Base-by-base conservation (phyloP, 345 rosid genomes). In the Erucastrum elatum region DNA sequence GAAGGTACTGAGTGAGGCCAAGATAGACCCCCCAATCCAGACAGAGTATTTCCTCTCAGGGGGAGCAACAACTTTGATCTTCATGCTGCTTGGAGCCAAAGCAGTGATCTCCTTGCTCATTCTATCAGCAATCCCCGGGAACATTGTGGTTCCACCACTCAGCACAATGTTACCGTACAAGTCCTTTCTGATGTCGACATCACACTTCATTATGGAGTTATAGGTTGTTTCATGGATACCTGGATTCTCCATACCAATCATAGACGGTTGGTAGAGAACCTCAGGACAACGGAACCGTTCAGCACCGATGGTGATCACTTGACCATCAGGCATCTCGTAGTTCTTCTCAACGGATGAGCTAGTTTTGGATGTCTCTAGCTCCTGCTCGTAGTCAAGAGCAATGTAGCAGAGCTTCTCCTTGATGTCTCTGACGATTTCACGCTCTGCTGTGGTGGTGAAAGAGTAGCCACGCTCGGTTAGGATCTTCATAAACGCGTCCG, bases 1-100 rank as follows among this genome's bases (percentile, higher is more conserved):
- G 90, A 94, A 94, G 71, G 98, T 91, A 87, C 97, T 94, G 74
- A 91, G 95, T 70, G 97, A 94, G 11, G 95, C 97, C 87, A 94
- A 78, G 84, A 90, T 91, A 21, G 98, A 91, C 0, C 97, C 96
- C 33, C 98, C 97, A 12, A 94, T 94, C 96, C 97, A 94, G 81
- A 91, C 98, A 80, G 92, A 89, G 84, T 94, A 91, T 78, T 91
- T 94, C 87, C 97, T 91, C 85, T 91, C 95, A 0, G 97, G 97
- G 25, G 98, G 95, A 0, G 95, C 97, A 33, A 90, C 98, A 13
- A 93, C 98, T 87, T 93, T 93, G 79, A 93, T 91, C 87, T 93
- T 93, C 98, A 89, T 93, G 87, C 96, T 93, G 92, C 92, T 91
- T 15, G 98, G 97, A 33, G 97, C 97, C 61, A 94, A 80, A 0